phyloP scores from a whole-genome alignment of 2,329 filamentous ascomycete genomes.

The Blumeria hordei region DNA sequence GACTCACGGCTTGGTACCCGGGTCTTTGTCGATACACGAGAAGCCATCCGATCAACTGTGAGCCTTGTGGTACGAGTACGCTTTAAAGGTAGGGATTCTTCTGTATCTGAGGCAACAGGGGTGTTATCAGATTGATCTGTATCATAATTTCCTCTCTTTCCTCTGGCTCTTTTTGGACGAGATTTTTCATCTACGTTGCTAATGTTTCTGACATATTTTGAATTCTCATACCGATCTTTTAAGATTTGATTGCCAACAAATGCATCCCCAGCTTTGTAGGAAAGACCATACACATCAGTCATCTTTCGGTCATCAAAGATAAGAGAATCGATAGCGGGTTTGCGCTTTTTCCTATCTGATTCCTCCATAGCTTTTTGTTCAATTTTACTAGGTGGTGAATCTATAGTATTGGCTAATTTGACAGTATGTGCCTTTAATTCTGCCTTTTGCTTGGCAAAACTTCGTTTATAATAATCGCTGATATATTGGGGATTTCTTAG shows the following conservation, averaged over 20 bases:
- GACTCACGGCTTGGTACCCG: constrained; percentile 5
- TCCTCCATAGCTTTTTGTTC: constrained; percentile 11
- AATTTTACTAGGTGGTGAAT: constrained; percentile 6
- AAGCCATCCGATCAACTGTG: constrained; percentile 6
- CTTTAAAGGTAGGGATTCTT: constrained; percentile 12
- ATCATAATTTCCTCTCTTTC: constrained; percentile 4
- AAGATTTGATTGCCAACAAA: constrained; percentile 34
- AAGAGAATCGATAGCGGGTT: constrained; percentile 8
- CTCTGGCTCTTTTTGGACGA: constrained; percentile 9
- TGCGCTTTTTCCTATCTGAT: constrained; percentile 8
- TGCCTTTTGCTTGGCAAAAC: neutral
- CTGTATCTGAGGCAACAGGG: constrained; percentile 6
- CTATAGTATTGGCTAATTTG: constrained; percentile 1
- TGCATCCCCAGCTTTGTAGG: constrained; percentile 31
- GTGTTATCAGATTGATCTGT: constrained; percentile 8
- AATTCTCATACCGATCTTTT: constrained; percentile 5
- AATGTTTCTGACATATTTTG: neutral
- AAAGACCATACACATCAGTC: constrained; percentile 34
- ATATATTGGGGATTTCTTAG: neutral
- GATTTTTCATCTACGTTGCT: constrained; percentile 3
- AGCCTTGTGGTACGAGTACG: constrained; percentile 9
- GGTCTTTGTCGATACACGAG: neutral
- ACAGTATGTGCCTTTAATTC: neutral
- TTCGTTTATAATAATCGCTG: neutral
- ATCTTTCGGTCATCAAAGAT: constrained; percentile 22